A percentile compares a stretch with the other conserved stretches of the same genome.
These are phyloP conservation scores for Tolypocladium nubicola DNA, from an alignment of 2,329 filamentous ascomycete species.

Conservation along the genomic window DNA sequence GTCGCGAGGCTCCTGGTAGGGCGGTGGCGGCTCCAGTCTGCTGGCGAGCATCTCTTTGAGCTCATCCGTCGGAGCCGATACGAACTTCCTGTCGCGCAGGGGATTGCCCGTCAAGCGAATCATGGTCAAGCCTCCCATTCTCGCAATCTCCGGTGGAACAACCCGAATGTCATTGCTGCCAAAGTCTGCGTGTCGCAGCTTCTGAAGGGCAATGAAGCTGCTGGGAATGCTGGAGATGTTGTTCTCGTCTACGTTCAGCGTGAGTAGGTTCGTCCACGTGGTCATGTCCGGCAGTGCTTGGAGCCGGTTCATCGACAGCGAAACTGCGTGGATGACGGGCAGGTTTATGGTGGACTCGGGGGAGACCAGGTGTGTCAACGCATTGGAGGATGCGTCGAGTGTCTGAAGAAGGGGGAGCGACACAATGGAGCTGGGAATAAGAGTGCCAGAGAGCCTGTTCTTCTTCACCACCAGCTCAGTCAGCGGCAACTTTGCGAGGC, in stretches of 20 bases:
- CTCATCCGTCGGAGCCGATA: conserved; percentile 69
- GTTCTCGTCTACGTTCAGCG: conserved; percentile 73
- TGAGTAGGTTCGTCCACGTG: conserved; percentile 63
- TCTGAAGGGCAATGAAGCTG: conserved; percentile 58
- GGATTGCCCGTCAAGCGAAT: conserved; percentile 84
- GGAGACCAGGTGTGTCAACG: conserved; percentile 45
- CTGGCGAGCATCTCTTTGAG: conserved; percentile 64
- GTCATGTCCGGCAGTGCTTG: conserved; percentile 60
- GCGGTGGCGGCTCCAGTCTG: conserved; percentile 49
- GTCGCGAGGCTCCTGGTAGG: conserved; percentile 22
- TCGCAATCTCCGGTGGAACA: conserved; percentile 64
- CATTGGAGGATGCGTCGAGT: conserved; percentile 70
- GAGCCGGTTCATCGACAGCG: conserved; percentile 73
- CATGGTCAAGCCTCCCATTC: conserved; percentile 67
- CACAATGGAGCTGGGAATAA: conserved; percentile 55
- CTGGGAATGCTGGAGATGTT: conserved; percentile 64
- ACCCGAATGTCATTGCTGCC: conserved; percentile 72
- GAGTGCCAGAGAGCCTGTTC: conserved; percentile 63
- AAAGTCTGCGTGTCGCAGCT: conserved; percentile 69
- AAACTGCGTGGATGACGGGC: conserved; percentile 62
- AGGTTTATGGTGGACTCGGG: conserved; percentile 41
- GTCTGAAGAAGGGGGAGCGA: conserved; percentile 56
- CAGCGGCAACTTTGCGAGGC: conserved; percentile 56
- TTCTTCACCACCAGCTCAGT: conserved; percentile 65
- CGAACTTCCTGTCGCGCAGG: conserved; percentile 75